Evolutionary conservation across 2,329 filamentous ascomycete species (phyloP), one percentile per base, ranked within the genome.

Genomic region (Calonectria montana): DNA sequence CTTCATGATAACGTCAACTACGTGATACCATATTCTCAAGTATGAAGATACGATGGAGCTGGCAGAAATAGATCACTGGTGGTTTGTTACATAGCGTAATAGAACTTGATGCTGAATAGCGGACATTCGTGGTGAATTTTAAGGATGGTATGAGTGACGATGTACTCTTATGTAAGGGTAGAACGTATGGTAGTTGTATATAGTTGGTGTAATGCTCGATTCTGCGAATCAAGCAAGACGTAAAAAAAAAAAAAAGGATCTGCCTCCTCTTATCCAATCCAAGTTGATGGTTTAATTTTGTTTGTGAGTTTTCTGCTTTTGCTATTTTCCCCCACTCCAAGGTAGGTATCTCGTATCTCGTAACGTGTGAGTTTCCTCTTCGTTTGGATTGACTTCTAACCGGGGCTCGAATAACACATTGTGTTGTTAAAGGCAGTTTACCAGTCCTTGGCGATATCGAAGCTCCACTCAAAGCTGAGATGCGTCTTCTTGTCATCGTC

Each of bases 361-460:
- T 79, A 71, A 77, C 67, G 70, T 77, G 69, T 69, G 18, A 65
- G 63, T 78, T 59, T 75, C 71, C 75, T 69, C 70, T 76, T 72
- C 69, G 62, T 59, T 59, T 61, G 53, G 23, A 48, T 41, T 67
- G 45, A 31, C 57, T 55, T 59, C 21, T 29, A 55, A 50, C 39
- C 23, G 27, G 35, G 23, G 29, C 3, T 67, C 2, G 39, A 2
- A 23, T 50, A n/a, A 35, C 53, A 37, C 18, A 41, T 12, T 43
- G 21, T 37, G 37, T 21, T 31, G 62, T 37, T n/a, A 23, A 23
- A 16, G 65, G 21, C 25, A 25, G 39, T 79, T 77, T 92, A 94
- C 97, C 97, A 98, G 83, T 98, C 94, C 90, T 98, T 99, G 86
- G 93, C 90, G 83, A 99, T 98, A 82, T 98, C 94, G 81, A 99